Evolutionary conservation across 2,329 filamentous ascomycete genomes (phyloP).

Genomic region (Fusarium graminum): DNA sequence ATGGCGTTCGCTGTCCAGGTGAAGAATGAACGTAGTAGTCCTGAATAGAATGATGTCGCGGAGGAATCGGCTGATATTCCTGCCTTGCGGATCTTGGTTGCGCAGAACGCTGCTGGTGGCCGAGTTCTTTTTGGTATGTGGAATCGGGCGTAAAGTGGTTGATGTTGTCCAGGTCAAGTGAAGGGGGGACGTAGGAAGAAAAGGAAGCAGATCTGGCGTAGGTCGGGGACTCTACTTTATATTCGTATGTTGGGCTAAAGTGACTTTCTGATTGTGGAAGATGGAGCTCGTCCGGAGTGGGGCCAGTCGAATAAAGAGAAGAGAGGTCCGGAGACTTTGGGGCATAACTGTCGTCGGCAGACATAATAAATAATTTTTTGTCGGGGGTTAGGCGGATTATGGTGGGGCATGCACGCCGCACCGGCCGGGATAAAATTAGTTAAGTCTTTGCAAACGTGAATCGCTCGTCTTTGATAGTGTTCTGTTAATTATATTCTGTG

Average conservation of each 20-base stretch:
- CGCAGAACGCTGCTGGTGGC: constrained; percentile 46
- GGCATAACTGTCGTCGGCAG: constrained; percentile 67
- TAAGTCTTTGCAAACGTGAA: constrained; percentile 17
- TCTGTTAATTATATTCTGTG: constrained; percentile 3
- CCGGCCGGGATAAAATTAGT: constrained; percentile 32
- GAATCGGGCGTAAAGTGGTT: constrained; percentile 26
- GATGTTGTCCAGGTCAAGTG: constrained; percentile 46
- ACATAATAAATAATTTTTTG: constrained; percentile 55
- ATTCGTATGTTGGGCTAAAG: constrained; percentile 51
- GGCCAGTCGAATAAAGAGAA: constrained; percentile 63
- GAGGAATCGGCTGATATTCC: constrained; percentile 45
- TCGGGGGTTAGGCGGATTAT: constrained; percentile 38
- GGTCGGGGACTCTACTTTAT: constrained; percentile 53
- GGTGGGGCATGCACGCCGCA: constrained; percentile 43
- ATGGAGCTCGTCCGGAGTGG: constrained; percentile 54
- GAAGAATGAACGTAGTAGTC: constrained; percentile 36
- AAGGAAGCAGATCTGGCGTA: constrained; percentile 45
- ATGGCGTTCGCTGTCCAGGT: constrained; percentile 16
- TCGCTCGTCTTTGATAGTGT: constrained; percentile 24
- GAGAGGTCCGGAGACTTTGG: constrained; percentile 72
- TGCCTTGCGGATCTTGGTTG: constrained; percentile 36
- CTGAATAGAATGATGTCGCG: constrained; percentile 34
- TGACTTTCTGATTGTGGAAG: constrained; percentile 50
- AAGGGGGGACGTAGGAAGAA: constrained; percentile 45
- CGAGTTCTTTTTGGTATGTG: constrained; percentile 46